These are phyloP conservation scores for Dipteronia sinensis DNA, from an alignment of 345 rosid genomes.

Conservation along the genomic window DNA sequence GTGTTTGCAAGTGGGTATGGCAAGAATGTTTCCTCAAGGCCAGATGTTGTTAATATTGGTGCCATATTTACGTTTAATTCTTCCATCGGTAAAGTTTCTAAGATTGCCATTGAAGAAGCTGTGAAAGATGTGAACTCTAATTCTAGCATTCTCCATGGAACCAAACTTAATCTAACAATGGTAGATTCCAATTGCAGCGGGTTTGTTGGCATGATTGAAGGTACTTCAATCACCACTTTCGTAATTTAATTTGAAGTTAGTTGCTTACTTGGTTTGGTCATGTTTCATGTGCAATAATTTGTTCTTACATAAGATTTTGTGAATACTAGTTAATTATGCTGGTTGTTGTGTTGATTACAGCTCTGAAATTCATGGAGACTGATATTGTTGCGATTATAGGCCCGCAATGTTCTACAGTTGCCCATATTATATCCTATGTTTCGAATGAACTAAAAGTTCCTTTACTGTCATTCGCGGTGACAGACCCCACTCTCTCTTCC, in stretches of 20 bases:
- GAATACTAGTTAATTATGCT: not conserved
- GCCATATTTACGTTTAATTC: conserved; percentile 68
- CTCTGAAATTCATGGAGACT: conserved; percentile 82
- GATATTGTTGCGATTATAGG: conserved; percentile 77
- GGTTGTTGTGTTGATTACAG: conserved; percentile 43
- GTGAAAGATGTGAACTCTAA: conserved; percentile 82
- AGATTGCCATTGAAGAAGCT: conserved; percentile 86
- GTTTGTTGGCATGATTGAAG: conserved; percentile 87
- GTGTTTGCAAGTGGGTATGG: conserved; percentile 36
- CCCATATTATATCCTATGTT: conserved; percentile 66
- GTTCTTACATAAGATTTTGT: not conserved
- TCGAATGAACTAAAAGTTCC: conserved; percentile 84
- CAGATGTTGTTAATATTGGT: conserved; percentile 69
- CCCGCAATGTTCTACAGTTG: conserved; percentile 86
- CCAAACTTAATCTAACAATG: conserved; percentile 49
- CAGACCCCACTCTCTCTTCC: conserved; percentile 84
- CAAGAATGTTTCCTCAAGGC: conserved; percentile 53
- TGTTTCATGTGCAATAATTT: conserved; percentile 7
- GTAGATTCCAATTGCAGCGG: conserved; percentile 78
- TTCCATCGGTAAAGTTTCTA: conserved; percentile 76
- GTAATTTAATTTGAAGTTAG: not conserved
- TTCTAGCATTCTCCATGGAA: conserved; percentile 62
- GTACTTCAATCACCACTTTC: conserved; percentile 36
- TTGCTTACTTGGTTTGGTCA: conserved; percentile 16
- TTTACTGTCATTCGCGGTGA: conserved; percentile 80